Evolutionary conservation across 148 eudicot species (phyloP).

Genomic region (Rhododendron henanense): DNA sequence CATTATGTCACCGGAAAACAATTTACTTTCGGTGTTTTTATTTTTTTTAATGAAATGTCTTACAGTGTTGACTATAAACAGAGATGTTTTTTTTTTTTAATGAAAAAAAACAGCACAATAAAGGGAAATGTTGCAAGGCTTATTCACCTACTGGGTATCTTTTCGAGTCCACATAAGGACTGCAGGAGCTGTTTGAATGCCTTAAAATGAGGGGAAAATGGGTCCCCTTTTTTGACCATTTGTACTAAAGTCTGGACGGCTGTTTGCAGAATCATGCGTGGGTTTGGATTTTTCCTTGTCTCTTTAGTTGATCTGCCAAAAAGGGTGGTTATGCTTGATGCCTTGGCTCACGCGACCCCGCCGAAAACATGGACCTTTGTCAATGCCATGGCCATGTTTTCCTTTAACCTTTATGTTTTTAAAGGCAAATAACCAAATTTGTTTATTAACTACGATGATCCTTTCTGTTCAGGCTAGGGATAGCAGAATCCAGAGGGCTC

Average conservation of each 20-base stretch:
- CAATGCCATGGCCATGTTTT: not conserved
- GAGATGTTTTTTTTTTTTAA: not conserved
- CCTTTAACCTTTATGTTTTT: not conserved
- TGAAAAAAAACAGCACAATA: not conserved
- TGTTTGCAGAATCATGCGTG: not conserved
- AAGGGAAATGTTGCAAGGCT: not conserved
- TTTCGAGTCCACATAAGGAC: not conserved
- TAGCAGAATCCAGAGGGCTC: not conserved
- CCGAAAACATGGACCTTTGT: not conserved
- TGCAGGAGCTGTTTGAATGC: conserved; percentile 3
- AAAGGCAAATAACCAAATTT: not conserved
- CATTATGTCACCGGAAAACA: not conserved
- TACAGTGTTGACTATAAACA: not conserved
- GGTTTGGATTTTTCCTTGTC: not conserved
- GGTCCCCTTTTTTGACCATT: conserved; percentile 1
- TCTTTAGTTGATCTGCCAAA: not conserved
- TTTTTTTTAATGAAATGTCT: not conserved
- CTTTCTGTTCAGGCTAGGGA: not conserved
- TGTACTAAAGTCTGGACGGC: not conserved
- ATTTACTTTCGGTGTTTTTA: not conserved
- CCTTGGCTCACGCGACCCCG: not conserved
- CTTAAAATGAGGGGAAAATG: conserved; percentile 6
- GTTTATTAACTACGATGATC: not conserved
- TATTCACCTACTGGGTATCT: not conserved
- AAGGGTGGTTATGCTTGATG: not conserved